Percentiles rank a stretch among this genome's conserved stretches.
Conservation (phyloP, 2,329 filamentous ascomycete genomes). For the Penicillium sp. region DNA sequence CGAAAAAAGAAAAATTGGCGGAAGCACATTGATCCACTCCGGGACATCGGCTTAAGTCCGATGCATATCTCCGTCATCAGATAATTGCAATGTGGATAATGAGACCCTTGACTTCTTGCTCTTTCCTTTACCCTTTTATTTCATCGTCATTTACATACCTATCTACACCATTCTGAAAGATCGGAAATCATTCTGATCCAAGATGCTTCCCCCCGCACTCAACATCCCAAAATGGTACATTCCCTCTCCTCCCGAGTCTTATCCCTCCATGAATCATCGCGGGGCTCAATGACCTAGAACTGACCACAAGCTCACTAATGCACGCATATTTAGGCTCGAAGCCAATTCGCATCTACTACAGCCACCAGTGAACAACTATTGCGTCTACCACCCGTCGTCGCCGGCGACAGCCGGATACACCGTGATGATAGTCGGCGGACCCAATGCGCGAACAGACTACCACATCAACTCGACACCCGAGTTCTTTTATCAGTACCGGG, state of each 20-base stretch:
- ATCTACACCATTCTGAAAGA: background rate
- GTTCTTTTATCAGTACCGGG: conserved; percentile 97
- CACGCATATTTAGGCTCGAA: conserved; percentile 62
- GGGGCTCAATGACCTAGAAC: conserved; percentile 1
- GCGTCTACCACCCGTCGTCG: conserved; percentile 68
- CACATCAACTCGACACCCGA: conserved; percentile 96
- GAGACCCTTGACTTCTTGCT: background rate
- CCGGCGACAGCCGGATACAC: conserved; percentile 87
- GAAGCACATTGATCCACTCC: conserved; percentile 27
- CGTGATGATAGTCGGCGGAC: conserved; percentile 86
- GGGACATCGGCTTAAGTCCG: conserved; percentile 23
- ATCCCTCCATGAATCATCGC: conserved; percentile 20
- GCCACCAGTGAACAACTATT: conserved; percentile 96
- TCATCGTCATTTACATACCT: background rate
- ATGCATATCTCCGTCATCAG: conserved; percentile 26
- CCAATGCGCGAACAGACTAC: conserved; percentile 94
- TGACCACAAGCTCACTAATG: background rate
- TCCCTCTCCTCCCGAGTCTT: conserved; percentile 3
- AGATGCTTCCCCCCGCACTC: conserved; percentile 38
- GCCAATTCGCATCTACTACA: conserved; percentile 88
- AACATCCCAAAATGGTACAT: conserved; percentile 47
- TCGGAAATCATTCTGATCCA: background rate
- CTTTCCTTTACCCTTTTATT: background rate
- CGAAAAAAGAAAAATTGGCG: conserved; percentile 33
- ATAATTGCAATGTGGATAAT: conserved; percentile 3